Percentiles rank a stretch among this genome's conserved stretches.
Conservation (phyloP, 2,329 filamentous ascomycete genomes). For the Rhytidhysteron rufulum region DNA sequence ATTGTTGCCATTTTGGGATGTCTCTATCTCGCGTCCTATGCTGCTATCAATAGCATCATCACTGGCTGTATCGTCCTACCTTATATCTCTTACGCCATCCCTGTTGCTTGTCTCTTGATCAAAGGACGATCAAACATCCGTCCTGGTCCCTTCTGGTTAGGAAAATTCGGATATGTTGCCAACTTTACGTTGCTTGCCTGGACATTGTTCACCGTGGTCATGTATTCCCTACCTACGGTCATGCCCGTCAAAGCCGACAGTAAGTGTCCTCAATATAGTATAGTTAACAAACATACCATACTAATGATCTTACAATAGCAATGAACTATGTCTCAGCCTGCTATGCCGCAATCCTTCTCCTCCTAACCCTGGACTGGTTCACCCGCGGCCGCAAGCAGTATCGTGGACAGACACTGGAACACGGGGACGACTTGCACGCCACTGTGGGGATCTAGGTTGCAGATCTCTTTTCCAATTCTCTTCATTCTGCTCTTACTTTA, state of each 20-base stretch:
- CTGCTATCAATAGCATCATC: conserved; percentile 41
- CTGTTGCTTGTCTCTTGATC: conserved; percentile 16
- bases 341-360: conserved; percentile 1
- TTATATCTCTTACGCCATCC: conserved; percentile 34
- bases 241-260: conserved; percentile 2
- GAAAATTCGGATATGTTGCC: conserved; percentile 1
- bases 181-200: not conserved
- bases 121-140: conserved; percentile 39
- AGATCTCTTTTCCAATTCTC: too few relatives aligned
- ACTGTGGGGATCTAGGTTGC: not conserved
- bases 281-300: too few relatives aligned
- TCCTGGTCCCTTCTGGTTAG: conserved; percentile 32
- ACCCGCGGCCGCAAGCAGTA: conserved; percentile 1
- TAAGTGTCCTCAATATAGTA: not conserved
- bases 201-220: conserved; percentile 3
- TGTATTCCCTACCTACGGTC: conserved; percentile 2
- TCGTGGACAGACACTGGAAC: conserved; percentile 1
- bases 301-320: too few relatives aligned
- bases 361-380: conserved; percentile 2
- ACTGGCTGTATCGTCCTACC: conserved; percentile 21
- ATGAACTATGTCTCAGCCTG: conserved; percentile 5
- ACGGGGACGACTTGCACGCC: not conserved
- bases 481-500: too few relatives aligned
- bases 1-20: conserved; percentile 39
- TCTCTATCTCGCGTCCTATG: conserved; percentile 42